Base-by-base conservation (phyloP, 2,329 filamentous ascomycete genomes). In the Exophiala viscosa region DNA sequence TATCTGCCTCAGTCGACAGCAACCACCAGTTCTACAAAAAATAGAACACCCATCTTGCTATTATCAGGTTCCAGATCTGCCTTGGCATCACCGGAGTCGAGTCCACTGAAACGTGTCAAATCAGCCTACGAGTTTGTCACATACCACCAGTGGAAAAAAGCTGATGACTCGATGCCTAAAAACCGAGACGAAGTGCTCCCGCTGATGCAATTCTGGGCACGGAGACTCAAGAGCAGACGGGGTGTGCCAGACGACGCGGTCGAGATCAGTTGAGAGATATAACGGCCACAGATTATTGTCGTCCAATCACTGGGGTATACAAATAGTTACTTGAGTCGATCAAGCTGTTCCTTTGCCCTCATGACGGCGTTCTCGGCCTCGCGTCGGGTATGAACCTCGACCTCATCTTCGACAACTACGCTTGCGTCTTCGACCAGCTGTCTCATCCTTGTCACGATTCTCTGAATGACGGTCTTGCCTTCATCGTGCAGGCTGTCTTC, bases 111-210 rank as follows among this genome's bases (percentile, higher is more conserved):
- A n/a, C 73, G 78, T 52, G 71, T 90, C 33, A 86, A 83, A 66
- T 73, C 75, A 38, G 78, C 81, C 49, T 93, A 92, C 69, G 73
- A 77, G 58, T 77, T 83, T 63, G 83, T 89, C 17, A 78, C 83
- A 67, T 76, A 85, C 58, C 83, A 83, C 50, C 81, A 81, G 64
- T 93, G 88, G 83, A 80, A 78, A 64, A 82, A 85, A 65, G 70
- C 68, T 2, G 87, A 85, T 5, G 89, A 95, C 68, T 80, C 79
- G 1, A 96, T 96, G 91, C 90, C 90, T n/a, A 75, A 77, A 41
- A 86, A 79, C 66, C 78, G 86, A 48, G 90, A 95, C 9, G 91
- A 97, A 76, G 91, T 95, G 79, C 66, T 91, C 64, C 90, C 91
- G 0, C 80, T 96, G 55, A 96, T 96, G 90, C 82, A 86, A 65